Conservation (phyloP, 2,329 filamentous ascomycete genomes). For the Fusarium ramigenum region DNA sequence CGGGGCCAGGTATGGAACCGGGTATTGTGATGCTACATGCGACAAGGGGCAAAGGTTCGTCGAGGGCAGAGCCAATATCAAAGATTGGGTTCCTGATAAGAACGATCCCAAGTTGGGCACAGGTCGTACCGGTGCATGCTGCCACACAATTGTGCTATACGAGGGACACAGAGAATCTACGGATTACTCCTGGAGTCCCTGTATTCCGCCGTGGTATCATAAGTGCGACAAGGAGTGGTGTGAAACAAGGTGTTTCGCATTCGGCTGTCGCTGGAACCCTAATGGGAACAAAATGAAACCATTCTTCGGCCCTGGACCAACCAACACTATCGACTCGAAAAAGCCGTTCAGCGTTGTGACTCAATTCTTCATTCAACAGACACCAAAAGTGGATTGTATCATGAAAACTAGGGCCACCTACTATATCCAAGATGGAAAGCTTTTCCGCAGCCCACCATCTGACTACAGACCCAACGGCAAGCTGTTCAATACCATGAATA, state of each 20-base stretch:
- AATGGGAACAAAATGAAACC: slow-evolving; percentile 63
- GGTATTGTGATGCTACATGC: slow-evolving; percentile 62
- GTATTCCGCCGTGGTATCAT: slow-evolving; percentile 58
- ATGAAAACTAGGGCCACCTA: slow-evolving; percentile 59
- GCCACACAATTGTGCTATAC: slow-evolving; percentile 68
- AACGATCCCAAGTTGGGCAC: slow-evolving; percentile 64
- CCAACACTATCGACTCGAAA: slow-evolving; percentile 66
- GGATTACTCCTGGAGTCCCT: slow-evolving; percentile 72
- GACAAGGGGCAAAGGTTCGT: slow-evolving; percentile 65
- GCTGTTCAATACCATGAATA: background rate
- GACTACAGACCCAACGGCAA: background rate
- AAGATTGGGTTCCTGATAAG: slow-evolving; percentile 58
- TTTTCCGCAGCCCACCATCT: background rate
- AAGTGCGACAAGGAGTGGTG: slow-evolving; percentile 61
- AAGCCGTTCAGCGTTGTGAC: slow-evolving; percentile 71
- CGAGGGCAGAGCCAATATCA: slow-evolving; percentile 62
- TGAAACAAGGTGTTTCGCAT: slow-evolving; percentile 69
- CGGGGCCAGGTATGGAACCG: slow-evolving; percentile 68
- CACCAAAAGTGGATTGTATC: background rate
- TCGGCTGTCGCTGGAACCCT: slow-evolving; percentile 75
- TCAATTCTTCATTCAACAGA: slow-evolving; percentile 64
- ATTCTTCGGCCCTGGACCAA: slow-evolving; percentile 67
- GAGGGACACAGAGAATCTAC: slow-evolving; percentile 73
- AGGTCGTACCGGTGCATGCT: slow-evolving; percentile 63
- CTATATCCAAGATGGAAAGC: slow-evolving; percentile 63